Evolutionary conservation across 1,284 basidiomycete genomes (phyloP), one percentile per base, ranked within the genome.

Genomic region (Ganoderma meredithae): DNA sequence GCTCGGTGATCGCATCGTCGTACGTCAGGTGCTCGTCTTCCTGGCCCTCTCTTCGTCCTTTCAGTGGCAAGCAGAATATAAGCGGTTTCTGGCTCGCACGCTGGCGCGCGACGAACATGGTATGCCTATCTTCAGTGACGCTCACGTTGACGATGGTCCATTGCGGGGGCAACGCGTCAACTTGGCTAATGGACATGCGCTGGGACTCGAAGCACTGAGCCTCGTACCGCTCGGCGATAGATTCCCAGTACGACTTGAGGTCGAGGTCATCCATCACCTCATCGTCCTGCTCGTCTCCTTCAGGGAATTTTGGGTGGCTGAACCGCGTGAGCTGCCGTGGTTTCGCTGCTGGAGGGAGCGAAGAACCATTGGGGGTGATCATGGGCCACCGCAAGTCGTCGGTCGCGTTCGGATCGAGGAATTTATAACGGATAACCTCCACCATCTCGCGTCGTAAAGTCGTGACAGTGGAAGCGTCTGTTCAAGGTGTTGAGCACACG

Each of bases 141-240:
- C 86, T 92, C 72, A 99, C 90, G 69, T 92, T 95, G 64, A 98
- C 83, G 12, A 97, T 87, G 5, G 91, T 93, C 96, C 97, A 99
- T 70, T 92, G 86, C 3, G 78, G 71, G 0, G 97, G 96, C 1
- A 99, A 82, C 53, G 79, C 74, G 53, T 83, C 75, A 13, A 81
- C 78, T 71, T 82, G 81, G 27, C 82, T 79, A 7, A 80, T 68
- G 2, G 83, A 79, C 55, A 83, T 76, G 47, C 77, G 74, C 22
- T 77, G 74, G 1, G 82, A 72, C 66, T 86, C 83, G 36, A 87
- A 79, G 2, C 77, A 76, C 66, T 84, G 83, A 44, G 79, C 77
- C 55, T 84, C 80, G 73, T 94, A 91, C 66, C 86, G 86, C 12
- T 79, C 75, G 19, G 83, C 84, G 27, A 94, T 76, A 2, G 79